Conservation (phyloP, 495 filamentous ascomycete genomes). For the Aspergillus egyptiacus region DNA sequence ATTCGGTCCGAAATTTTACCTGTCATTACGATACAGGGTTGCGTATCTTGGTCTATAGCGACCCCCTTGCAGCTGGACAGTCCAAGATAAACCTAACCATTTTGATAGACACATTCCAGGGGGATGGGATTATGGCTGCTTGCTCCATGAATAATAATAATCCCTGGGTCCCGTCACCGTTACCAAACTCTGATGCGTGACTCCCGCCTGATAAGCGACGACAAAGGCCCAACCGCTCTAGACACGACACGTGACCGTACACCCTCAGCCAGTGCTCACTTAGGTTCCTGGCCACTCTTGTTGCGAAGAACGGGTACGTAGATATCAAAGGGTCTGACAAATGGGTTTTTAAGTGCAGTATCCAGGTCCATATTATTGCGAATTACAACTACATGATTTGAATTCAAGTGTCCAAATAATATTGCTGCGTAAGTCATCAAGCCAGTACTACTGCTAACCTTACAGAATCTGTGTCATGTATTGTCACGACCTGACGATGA, state of each 20-base stretch:
- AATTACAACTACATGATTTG: too few species aligned
- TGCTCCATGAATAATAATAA: neutral
- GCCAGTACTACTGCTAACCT: neutral
- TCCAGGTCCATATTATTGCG: too few species aligned
- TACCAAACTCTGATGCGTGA: neutral
- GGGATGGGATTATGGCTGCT: too few species aligned
- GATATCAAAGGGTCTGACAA: too few species aligned
- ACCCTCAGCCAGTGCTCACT: too few species aligned
- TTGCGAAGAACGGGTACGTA: too few species aligned
- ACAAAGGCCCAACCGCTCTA: too few species aligned
- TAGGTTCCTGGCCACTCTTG: too few species aligned
- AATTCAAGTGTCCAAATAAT: too few species aligned
- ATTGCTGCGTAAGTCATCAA: constrained; percentile 6
- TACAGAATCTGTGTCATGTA: constrained; percentile 1
- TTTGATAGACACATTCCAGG: too few species aligned
- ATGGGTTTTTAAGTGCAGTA: too few species aligned
- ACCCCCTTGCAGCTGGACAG: constrained; percentile 10
- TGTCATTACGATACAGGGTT: constrained; percentile 6
- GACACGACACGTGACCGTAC: too few species aligned
- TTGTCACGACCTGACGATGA: constrained; percentile 9
- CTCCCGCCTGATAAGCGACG: neutral
- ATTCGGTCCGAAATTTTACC: constrained; percentile 9
- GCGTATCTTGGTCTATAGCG: neutral
- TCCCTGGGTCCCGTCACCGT: neutral
- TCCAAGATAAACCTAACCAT: constrained; percentile 4